Evolutionary conservation across 2,329 filamentous ascomycete species (phyloP).

Genomic region (Lasiodiplodia sp.): DNA sequence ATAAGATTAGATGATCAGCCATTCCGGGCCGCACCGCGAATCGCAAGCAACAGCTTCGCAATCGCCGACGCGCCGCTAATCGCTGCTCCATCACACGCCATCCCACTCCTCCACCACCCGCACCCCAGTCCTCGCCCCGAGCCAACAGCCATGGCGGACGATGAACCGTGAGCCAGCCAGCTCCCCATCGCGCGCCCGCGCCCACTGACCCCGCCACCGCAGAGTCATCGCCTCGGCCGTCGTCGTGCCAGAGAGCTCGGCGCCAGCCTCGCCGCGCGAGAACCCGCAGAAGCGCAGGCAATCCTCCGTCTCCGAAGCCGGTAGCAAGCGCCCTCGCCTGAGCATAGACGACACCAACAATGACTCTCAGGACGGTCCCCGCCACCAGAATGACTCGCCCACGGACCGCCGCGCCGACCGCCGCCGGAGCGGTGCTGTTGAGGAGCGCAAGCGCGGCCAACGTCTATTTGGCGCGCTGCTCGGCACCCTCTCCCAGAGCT

Average conservation of each 20-base stretch:
- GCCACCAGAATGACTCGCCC: constrained; percentile 35
- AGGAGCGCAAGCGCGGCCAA: constrained; percentile 85
- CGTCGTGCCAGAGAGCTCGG: constrained; percentile 55
- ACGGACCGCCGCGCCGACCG: constrained; percentile 42
- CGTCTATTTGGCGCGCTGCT: constrained; percentile 85
- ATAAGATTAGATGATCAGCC: constrained; percentile 20
- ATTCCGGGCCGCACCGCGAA: constrained; percentile 15
- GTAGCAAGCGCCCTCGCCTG: constrained; percentile 61
- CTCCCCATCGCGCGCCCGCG: background rate
- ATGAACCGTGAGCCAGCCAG: constrained; percentile 28
- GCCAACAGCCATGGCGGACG: constrained; percentile 29
- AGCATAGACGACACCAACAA: constrained; percentile 43
- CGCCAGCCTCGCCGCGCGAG: constrained; percentile 40
- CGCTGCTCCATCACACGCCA: constrained; percentile 7
- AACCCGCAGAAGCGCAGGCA: constrained; percentile 58
- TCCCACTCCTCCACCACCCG: background rate
- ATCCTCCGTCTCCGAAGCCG: constrained; percentile 60
- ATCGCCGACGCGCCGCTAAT: constrained; percentile 26
- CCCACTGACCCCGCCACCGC: constrained; percentile 10
- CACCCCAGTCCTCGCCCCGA: background rate
- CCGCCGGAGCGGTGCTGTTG: constrained; percentile 60
- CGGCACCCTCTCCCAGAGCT: constrained; percentile 78
- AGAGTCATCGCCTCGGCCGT: constrained; percentile 62
- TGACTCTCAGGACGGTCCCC: constrained; percentile 35
- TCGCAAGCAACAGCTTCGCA: constrained; percentile 18